Evolutionary conservation across 345 rosid species (phyloP), one percentile per base, ranked within the genome.

Genomic region (Aegle marmelos): DNA sequence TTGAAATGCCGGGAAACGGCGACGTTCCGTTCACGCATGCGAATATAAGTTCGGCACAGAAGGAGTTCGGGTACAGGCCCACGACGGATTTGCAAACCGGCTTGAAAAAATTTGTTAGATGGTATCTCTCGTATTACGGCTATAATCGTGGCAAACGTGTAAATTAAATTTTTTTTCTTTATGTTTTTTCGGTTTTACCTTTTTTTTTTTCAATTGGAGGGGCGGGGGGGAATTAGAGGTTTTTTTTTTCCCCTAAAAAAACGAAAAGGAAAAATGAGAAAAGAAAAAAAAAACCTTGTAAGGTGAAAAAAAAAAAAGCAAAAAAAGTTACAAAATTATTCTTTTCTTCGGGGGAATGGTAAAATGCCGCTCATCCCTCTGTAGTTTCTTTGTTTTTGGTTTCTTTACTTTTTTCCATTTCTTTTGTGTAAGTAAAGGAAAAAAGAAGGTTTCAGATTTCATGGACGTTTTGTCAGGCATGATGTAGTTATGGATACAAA

Each of bases 21-120:
- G 97, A 93, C 94, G 97, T 93, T 19, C 95, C 95, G 36, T 92
- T 86, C 75, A 92, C 97, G 0, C 97, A 92, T 25, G 97, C 97
- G 2, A 92, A 92, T 77, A 92, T 92, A 13, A 91, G 92, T 79
- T 73, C 73, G n/a, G 97, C 97, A 72, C 87, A 83, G 69, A 73
- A 62, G 9, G 91, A 79, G 71, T 83, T 90, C 73, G 95, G 96
- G 88, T 93, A 93, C 72, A 90, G 87, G 72, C 96, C 97, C 65
- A 90, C 91, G 28, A 93, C 95, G 70, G 96, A 93, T 88, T 88
- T 93, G 86, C 90, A 90, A 79, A 89, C 97, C 87, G 95, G 96
- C 75, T 87, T 93, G 82, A 90, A 84, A 81, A 93, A 89, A 80
- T 93, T 93, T 78, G 94, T 91, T 59, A 83, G 91, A 61, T 93